phyloP scores from a whole-genome alignment of 108 stramenopile species.

The Discostella stelligeroides region DNA sequence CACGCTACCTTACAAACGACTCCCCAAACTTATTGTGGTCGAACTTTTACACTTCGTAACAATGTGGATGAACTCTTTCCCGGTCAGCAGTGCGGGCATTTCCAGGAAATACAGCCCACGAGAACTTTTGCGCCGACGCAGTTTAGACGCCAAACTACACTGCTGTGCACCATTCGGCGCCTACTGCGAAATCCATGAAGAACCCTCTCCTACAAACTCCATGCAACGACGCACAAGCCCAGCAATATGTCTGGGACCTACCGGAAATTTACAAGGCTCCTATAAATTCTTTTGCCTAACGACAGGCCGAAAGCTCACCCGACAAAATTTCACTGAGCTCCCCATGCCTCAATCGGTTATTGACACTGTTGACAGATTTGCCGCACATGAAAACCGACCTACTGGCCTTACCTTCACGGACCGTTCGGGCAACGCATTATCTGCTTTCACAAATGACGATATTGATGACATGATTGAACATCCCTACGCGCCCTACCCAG shows the following conservation, averaged over 20 bases:
- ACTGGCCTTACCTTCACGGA: no score
- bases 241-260: neutral
- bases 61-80: no score
- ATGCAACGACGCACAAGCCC: neutral
- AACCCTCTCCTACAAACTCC: neutral
- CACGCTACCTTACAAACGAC: neutral
- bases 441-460: neutral
- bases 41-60: no score
- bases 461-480: neutral
- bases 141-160: neutral
- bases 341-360: no score
- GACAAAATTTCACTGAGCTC: neutral
- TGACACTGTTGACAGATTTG: no score
- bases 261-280: neutral
- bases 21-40: neutral
- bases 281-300: neutral
- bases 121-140: neutral
- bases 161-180: neutral
- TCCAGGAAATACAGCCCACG: neutral
- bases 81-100: no score
- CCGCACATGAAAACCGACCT: no score
- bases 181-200: neutral
- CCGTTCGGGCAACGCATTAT: no score
- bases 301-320: neutral
- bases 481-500: neutral